Evolutionary conservation across 768 basidiomycete species (phyloP).

Genomic region (Erythrobasidium yunnanense): DNA sequence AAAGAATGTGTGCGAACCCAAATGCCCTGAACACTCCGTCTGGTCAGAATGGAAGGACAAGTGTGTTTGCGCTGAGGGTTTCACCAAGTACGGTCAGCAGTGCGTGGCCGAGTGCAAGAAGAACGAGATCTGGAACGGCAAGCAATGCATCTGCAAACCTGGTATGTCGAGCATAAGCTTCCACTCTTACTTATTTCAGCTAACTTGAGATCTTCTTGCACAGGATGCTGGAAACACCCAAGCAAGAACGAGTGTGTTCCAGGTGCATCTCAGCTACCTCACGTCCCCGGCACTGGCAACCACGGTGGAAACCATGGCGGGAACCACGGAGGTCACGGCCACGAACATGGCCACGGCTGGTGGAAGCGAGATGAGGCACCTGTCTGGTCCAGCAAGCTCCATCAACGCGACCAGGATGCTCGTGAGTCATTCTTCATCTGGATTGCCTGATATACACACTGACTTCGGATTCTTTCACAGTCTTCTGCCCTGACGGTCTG

Average conservation of each 20-base stretch:
- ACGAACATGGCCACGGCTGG: not conserved
- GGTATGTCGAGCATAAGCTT: not conserved
- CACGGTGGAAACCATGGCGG: not conserved
- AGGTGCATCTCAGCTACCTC: not conserved
- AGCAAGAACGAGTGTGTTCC: not conserved
- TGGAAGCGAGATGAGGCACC: too few relatives aligned
- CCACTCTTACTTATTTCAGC: not conserved
- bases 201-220: not conserved
- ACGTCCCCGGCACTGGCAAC: not conserved
- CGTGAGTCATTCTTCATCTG: not conserved
- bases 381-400: slow-evolving; percentile 11
- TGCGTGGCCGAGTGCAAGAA: not conserved
- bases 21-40: too few relatives aligned
- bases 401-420: slow-evolving; percentile 1
- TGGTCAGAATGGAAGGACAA: too few relatives aligned
- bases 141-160: slow-evolving; percentile 3
- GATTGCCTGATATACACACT: not conserved
- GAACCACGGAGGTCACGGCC: not conserved
- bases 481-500: slow-evolving; percentile 21
- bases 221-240: slow-evolving; percentile 9
- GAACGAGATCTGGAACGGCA: slow-evolving; percentile 1
- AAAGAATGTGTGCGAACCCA: not conserved
- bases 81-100: not conserved
- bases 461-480: not conserved
- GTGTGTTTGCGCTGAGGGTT: not conserved